Evolutionary conservation across 306 rosid species (phyloP).

Genomic region (Vigna reflexopilosa): DNA sequence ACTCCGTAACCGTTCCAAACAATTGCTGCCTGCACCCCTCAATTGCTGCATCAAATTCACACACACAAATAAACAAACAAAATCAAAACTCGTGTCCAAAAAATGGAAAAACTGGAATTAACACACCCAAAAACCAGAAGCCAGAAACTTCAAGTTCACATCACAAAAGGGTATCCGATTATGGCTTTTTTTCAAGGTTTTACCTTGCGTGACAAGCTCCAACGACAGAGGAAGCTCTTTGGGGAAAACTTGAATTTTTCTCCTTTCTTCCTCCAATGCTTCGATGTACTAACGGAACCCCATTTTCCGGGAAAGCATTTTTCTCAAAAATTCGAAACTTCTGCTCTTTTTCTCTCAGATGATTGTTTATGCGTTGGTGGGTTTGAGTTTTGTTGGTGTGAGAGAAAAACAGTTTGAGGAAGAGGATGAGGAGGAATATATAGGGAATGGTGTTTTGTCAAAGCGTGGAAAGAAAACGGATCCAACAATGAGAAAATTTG

Average conservation of each 20-base stretch:
- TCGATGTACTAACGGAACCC: conserved; percentile 64
- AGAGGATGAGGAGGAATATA: conserved; percentile 45
- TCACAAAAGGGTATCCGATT: neutral
- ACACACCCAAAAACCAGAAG: conserved; percentile 26
- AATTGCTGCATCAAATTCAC: conserved; percentile 59
- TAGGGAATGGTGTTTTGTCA: conserved; percentile 42
- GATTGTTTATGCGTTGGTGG: neutral
- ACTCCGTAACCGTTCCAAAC: conserved; percentile 69
- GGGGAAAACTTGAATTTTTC: conserved; percentile 73
- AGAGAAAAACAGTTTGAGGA: conserved; percentile 31
- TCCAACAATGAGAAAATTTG: conserved; percentile 52
- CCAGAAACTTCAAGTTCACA: neutral
- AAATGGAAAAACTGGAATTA: neutral
- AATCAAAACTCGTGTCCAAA: neutral
- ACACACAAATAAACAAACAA: neutral
- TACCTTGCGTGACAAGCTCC: conserved; percentile 85
- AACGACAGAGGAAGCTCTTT: conserved; percentile 86
- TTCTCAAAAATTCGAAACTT: neutral
- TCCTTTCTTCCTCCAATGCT: conserved; percentile 70
- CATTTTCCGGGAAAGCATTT: conserved; percentile 63
- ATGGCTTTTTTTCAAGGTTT: neutral
- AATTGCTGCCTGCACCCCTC: conserved; percentile 68
- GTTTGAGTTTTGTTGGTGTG: neutral
- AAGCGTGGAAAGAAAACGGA: conserved; percentile 57
- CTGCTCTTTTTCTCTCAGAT: neutral